Evolutionary conservation across 2,329 filamentous ascomycete genomes (phyloP).

Genomic region (Paramyrothecium sp.): DNA sequence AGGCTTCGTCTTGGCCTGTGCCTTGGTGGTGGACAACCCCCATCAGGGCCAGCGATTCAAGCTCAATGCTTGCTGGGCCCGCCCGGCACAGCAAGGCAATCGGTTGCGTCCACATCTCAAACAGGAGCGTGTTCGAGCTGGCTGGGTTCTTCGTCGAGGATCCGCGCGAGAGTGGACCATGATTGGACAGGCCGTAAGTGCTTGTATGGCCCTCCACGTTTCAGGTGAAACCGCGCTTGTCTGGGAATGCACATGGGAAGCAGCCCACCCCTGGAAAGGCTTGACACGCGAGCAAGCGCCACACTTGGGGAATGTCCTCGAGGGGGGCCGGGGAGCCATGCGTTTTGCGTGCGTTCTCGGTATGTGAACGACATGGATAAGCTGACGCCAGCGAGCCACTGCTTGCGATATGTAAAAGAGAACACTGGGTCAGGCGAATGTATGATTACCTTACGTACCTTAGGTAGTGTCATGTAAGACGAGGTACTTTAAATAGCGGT

Average conservation of each 20-base stretch:
- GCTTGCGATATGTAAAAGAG: too few relatives aligned
- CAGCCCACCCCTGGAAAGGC: not conserved
- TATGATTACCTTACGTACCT: too few relatives aligned
- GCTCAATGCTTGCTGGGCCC: too few relatives aligned
- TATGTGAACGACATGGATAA: too few relatives aligned
- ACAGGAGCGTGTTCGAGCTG: constrained; percentile 22
- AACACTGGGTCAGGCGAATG: too few relatives aligned
- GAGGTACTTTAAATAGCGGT: too few relatives aligned
- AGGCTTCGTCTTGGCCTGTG: too few relatives aligned
- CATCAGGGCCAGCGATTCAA: too few relatives aligned
- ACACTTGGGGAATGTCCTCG: not conserved
- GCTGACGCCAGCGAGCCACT: too few relatives aligned
- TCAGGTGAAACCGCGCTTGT: not conserved
- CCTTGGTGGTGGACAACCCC: too few relatives aligned
- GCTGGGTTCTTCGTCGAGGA: constrained; percentile 11
- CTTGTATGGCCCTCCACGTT: not conserved
- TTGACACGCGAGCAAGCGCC: not conserved
- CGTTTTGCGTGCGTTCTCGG: too few relatives aligned
- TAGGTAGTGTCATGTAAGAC: too few relatives aligned
- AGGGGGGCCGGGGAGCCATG: constrained; percentile 3
- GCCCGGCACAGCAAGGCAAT: constrained; percentile 6
- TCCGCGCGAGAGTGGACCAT: constrained; percentile 10
- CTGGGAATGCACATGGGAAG: not conserved
- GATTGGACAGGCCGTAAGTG: constrained; percentile 16
- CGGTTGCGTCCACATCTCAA: constrained; percentile 14